These are phyloP conservation scores for Coix lacrymajobi DNA, from an alignment of 176 grass and related monocot species.

Conservation along the genomic window DNA sequence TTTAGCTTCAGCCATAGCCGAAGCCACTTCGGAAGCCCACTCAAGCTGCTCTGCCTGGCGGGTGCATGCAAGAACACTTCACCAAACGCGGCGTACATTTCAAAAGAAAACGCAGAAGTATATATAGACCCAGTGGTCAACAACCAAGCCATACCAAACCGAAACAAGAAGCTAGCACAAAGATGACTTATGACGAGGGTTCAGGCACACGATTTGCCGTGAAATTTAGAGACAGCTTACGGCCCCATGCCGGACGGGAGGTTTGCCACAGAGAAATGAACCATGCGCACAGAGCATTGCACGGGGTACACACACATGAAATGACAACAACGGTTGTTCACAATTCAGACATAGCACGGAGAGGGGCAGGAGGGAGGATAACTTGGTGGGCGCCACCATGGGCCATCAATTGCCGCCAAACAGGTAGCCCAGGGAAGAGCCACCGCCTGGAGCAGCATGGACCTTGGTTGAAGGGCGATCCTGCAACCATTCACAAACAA, in stretches of 20 bases:
- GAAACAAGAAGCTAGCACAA: neutral
- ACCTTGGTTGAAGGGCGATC: constrained; percentile 71
- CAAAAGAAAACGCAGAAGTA: neutral
- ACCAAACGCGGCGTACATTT: neutral
- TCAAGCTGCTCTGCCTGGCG: neutral
- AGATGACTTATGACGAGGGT: neutral
- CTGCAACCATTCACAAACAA: constrained; percentile 19
- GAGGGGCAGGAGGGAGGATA: neutral
- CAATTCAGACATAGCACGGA: neutral
- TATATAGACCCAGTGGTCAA: neutral
- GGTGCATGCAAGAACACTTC: neutral
- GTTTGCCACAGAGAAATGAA: constrained; percentile 2
- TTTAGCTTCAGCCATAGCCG: neutral
- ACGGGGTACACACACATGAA: neutral
- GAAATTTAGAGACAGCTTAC: constrained; percentile 21
- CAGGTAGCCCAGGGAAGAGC: constrained; percentile 62
- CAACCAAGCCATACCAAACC: neutral
- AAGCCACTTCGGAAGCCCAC: neutral
- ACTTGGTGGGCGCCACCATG: neutral
- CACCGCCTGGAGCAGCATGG: constrained; percentile 49
- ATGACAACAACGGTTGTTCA: constrained; percentile 18
- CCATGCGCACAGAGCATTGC: neutral
- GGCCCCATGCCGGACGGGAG: neutral
- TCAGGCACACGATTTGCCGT: constrained; percentile 23
- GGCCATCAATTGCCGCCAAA: constrained; percentile 50